Percentiles rank a stretch among this genome's conserved stretches.
Evolutionary conservation across 192 early-diverging fungal species (phyloP).

Genomic region (Linnemannia zychae): DNA sequence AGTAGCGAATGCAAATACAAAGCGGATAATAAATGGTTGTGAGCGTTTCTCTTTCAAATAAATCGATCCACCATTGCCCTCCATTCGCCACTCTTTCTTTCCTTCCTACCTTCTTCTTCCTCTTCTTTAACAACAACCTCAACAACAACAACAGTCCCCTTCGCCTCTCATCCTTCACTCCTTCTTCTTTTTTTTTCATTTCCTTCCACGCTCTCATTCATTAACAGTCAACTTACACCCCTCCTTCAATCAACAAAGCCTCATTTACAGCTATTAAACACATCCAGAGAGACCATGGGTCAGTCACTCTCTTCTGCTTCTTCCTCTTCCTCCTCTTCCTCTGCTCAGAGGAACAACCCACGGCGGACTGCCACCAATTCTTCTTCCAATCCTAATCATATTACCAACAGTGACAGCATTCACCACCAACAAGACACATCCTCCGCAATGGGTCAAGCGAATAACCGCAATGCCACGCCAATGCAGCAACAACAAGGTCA

Average conservation of each 20-base stretch:
- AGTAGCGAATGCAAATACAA: not conserved
- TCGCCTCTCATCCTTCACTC: not conserved
- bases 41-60: too few relatives aligned
- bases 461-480: not conserved
- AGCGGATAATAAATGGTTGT: not conserved
- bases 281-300: constrained; percentile 22
- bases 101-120: not conserved
- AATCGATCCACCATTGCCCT: too few relatives aligned
- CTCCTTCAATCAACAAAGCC: not conserved
- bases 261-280: not conserved
- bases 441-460: not conserved
- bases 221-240: constrained; percentile 1
- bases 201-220: not conserved
- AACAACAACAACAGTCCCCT: not conserved
- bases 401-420: not conserved
- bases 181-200: not conserved
- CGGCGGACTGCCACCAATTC: not conserved
- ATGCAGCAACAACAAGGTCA: constrained; percentile 16
- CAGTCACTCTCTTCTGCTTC: constrained; percentile 22
- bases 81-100: too few relatives aligned
- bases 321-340: not conserved
- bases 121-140: constrained; percentile 6
- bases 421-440: not conserved
- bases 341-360: constrained; percentile 25
- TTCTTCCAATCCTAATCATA: too few relatives aligned